phyloP scores from a whole-genome alignment of 768 basidiomycete genomes.

The Suillus discolor region DNA sequence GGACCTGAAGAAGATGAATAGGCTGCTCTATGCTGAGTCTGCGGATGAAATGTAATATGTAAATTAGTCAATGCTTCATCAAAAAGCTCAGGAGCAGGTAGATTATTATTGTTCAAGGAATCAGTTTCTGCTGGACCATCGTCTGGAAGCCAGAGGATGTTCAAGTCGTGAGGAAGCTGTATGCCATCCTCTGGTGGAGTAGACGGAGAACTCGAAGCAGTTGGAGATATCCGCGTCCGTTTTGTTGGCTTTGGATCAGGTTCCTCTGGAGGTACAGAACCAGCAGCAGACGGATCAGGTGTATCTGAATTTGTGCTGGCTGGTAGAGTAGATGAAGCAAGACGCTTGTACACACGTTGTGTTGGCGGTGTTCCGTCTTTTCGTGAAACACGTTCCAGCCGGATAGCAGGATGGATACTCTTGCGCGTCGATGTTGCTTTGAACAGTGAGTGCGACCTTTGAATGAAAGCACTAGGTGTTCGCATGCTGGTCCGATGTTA shows the following conservation, averaged over 20 bases:
- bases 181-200: slow-evolving; percentile 30
- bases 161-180: slow-evolving; percentile 55
- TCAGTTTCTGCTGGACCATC: slow-evolving; percentile 21
- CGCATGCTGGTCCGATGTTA: slow-evolving; percentile 30
- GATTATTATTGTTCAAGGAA: slow-evolving; percentile 31
- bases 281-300: background rate
- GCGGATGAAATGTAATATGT: slow-evolving; percentile 76
- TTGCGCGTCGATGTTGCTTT: slow-evolving; percentile 26
- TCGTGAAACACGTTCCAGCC: slow-evolving; percentile 22
- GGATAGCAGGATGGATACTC: slow-evolving; percentile 25
- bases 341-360: slow-evolving; percentile 14
- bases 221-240: background rate
- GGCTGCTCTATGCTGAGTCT: slow-evolving; percentile 74
- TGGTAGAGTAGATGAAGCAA: slow-evolving; percentile 9
- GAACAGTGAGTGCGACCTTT: slow-evolving; percentile 34
- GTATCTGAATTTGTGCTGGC: background rate
- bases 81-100: slow-evolving; percentile 77
- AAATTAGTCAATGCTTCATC: slow-evolving; percentile 77
- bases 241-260: slow-evolving; percentile 8
- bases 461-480: slow-evolving; percentile 36
- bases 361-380: slow-evolving; percentile 22
- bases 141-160: slow-evolving; percentile 69
- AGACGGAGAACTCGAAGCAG: slow-evolving; percentile 1
- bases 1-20: slow-evolving; percentile 56
- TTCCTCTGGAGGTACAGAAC: slow-evolving; percentile 5